Evolutionary conservation across 2,329 filamentous ascomycete species (phyloP).

Genomic region (Pseudopithomyces chartarum): DNA sequence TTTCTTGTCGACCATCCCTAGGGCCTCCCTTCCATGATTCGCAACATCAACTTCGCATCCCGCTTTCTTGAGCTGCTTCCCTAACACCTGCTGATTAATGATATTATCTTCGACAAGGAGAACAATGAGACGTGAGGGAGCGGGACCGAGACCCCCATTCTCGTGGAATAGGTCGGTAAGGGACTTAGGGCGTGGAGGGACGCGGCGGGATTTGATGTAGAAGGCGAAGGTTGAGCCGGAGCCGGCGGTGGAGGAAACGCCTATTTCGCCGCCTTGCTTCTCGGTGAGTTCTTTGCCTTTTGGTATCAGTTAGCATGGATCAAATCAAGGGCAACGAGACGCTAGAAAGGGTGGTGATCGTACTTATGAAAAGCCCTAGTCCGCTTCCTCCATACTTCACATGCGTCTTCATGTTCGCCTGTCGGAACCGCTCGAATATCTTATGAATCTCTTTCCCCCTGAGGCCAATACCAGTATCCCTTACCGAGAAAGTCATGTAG

Average conservation of each 20-base stretch:
- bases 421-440: constrained; percentile 43
- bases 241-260: constrained; percentile 45
- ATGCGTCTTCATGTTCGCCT: constrained; percentile 43
- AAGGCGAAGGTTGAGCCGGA: constrained; percentile 51
- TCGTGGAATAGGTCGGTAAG: constrained; percentile 15
- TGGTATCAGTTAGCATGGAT: not conserved
- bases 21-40: constrained; percentile 45
- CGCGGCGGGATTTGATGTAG: constrained; percentile 46
- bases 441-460: constrained; percentile 45
- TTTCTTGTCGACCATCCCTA: constrained; percentile 34
- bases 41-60: constrained; percentile 36
- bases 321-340: not conserved
- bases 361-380: constrained; percentile 50
- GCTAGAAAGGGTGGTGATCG: not conserved
- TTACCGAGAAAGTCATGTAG: constrained; percentile 45
- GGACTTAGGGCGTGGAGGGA: constrained; percentile 14
- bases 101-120: constrained; percentile 47
- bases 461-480: constrained; percentile 50
- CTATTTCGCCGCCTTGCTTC: constrained; percentile 53
- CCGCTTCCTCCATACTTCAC: constrained; percentile 52
- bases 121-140: constrained; percentile 26
- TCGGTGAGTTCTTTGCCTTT: constrained; percentile 49
- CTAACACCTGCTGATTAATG: constrained; percentile 45
- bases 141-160: constrained; percentile 7
- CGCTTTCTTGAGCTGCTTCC: constrained; percentile 43